phyloP scores from a whole-genome alignment of 192 early-diverging fungal genomes.

The Chytriomyces hyalinus region DNA sequence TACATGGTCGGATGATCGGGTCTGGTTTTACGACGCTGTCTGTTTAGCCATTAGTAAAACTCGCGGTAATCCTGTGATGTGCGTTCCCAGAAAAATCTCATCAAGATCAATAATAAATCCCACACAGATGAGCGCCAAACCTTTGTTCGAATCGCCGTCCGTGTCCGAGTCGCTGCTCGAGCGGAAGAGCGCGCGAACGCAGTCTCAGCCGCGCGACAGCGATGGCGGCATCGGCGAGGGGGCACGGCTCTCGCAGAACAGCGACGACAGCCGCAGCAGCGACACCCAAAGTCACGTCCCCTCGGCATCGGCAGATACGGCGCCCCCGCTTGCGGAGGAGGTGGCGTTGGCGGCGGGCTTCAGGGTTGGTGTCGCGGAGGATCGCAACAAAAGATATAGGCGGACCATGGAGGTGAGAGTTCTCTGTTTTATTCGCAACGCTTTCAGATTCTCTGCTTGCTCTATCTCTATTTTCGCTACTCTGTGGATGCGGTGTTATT shows the following conservation, averaged over 20 bases:
- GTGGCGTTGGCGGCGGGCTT: conserved; percentile 50
- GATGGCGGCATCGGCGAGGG: neutral
- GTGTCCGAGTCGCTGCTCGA: conserved; percentile 7
- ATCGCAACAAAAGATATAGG: conserved; percentile 87
- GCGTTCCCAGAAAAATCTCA: too few relatives aligned
- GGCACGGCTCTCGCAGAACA: neutral
- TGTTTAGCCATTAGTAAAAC: too few relatives aligned
- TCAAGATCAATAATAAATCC: too few relatives aligned
- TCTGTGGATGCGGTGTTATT: neutral
- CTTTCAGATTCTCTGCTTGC: neutral
- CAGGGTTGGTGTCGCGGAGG: conserved; percentile 75
- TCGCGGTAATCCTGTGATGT: too few relatives aligned
- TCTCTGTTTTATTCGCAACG: neutral
- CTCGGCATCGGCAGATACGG: neutral
- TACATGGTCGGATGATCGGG: too few relatives aligned
- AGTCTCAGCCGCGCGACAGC: neutral
- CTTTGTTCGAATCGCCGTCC: conserved; percentile 12
- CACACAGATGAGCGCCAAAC: neutral
- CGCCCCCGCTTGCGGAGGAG: neutral
- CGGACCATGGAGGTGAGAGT: conserved; percentile 87
- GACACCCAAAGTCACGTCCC: neutral
- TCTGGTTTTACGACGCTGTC: too few relatives aligned
- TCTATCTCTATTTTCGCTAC: neutral
- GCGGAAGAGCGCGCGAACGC: neutral
- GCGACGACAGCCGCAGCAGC: neutral